phyloP scores from a whole-genome alignment of 345 rosid genomes.

The Eucalyptus guilfoylei region DNA sequence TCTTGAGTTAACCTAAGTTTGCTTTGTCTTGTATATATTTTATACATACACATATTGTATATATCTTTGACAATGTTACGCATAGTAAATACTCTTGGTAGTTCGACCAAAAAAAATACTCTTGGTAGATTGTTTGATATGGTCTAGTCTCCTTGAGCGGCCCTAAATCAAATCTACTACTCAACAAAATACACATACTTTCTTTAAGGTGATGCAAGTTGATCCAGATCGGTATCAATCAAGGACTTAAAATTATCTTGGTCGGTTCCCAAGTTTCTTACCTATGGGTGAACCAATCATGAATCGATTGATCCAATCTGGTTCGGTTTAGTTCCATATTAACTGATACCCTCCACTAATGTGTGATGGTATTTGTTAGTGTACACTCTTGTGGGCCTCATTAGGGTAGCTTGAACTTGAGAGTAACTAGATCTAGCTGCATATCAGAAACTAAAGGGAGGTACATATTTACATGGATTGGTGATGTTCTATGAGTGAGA shows the following conservation, averaged over 20 bases:
- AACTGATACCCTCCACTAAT: accelerated
- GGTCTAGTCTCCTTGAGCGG: background rate
- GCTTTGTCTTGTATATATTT: background rate
- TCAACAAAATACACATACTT: background rate
- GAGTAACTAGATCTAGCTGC: background rate
- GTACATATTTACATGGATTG: background rate
- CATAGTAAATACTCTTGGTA: background rate
- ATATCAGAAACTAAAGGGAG: background rate
- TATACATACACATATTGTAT: background rate
- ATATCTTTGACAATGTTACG: background rate
- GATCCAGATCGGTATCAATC: background rate
- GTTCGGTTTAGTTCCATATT: background rate
- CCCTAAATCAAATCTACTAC: background rate
- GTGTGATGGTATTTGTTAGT: background rate
- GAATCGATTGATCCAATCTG: background rate
- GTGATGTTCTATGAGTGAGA: background rate
- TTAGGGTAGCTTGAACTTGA: background rate
- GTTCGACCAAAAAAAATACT: no score
- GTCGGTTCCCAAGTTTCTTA: background rate
- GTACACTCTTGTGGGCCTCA: background rate
- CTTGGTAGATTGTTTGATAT: background rate
- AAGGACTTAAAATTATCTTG: background rate
- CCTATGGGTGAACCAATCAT: background rate
- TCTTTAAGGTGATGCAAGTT: background rate
- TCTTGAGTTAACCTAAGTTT: background rate